Conservation (phyloP, 495 filamentous ascomycete genomes). For the Filosporella fistucella region DNA sequence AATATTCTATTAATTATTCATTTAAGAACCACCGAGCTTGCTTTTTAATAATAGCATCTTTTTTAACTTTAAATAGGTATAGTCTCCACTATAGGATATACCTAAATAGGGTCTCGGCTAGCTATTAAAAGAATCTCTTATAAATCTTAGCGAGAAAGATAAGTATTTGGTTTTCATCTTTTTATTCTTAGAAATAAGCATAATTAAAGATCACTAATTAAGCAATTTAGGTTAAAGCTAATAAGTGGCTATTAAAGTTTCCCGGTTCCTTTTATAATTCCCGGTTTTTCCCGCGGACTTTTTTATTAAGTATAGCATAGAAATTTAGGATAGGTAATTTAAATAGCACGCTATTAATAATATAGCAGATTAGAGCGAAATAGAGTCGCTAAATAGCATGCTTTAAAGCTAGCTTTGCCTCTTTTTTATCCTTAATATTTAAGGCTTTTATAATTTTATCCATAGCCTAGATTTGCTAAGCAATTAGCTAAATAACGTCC, state of each 20-base stretch:
- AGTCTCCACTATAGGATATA: conserved; percentile 15
- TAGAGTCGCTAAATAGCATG: conserved; percentile 13
- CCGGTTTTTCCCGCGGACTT: conserved; percentile 5
- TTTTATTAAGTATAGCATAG: conserved; percentile 10
- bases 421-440: conserved; percentile 7
- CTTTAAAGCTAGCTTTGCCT: conserved; percentile 10
- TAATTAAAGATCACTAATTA: conserved; percentile 12
- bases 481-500: conserved; percentile 7
- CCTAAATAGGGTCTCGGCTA: conserved; percentile 14
- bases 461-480: background rate
- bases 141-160: conserved; percentile 12
- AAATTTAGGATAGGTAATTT: conserved; percentile 10
- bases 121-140: conserved; percentile 15
- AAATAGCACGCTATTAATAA: conserved; percentile 7
- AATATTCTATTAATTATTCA: conserved; percentile 9
- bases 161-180: conserved; percentile 7
- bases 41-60: conserved; percentile 10
- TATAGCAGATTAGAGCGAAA: conserved; percentile 12
- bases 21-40: conserved; percentile 14
- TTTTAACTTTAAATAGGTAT: conserved; percentile 11
- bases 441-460: conserved; percentile 4
- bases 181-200: conserved; percentile 9
- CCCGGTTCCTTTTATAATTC: conserved; percentile 9
- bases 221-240: conserved; percentile 8
- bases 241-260: conserved; percentile 15